Percentiles rank a stretch among this genome's conserved stretches.
phyloP scores from a whole-genome alignment of 2,329 filamentous ascomycete species.

The Volutella citrinella region DNA sequence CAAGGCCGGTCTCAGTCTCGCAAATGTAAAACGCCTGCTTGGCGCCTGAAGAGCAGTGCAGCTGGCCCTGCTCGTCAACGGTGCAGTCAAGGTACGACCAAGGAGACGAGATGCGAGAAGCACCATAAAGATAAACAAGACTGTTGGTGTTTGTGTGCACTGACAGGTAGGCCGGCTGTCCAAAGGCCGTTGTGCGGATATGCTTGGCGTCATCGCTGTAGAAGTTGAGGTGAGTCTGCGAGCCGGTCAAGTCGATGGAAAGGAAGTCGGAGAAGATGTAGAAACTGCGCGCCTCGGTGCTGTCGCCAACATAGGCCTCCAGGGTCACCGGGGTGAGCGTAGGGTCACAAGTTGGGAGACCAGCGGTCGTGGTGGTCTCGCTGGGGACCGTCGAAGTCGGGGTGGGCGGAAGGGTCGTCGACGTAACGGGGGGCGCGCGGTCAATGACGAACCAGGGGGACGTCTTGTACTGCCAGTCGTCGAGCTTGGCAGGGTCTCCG shows the following conservation, averaged over 20 bases:
- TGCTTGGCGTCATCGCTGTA: not conserved
- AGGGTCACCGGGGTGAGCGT: not conserved
- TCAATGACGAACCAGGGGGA: constrained; percentile 5
- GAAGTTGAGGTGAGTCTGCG: not conserved
- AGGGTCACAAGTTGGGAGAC: not conserved
- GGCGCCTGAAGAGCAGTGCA: not conserved
- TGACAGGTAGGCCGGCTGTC: not conserved
- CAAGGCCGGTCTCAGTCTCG: not conserved
- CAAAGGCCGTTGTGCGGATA: not conserved
- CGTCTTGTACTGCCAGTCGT: constrained; percentile 5
- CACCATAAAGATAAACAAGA: constrained; percentile 3
- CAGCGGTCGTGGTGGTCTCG: not conserved
- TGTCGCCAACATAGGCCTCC: not conserved
- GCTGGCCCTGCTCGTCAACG: too few species aligned
- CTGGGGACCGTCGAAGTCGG: too few species aligned
- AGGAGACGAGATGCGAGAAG: constrained; percentile 4
- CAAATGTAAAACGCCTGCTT: not conserved
- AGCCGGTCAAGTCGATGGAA: not conserved
- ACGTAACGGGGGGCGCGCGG: too few species aligned
- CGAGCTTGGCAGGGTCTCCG: constrained; percentile 4
- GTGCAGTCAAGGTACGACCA: too few species aligned
- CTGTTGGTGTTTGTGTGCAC: constrained; percentile 6
- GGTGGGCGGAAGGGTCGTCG: too few species aligned
- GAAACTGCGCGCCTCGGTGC: not conserved
- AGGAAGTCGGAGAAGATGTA: constrained; percentile 1